A percentile compares a stretch with the other conserved stretches of the same genome.
phyloP scores from a whole-genome alignment of 1,139 yeast species.

The Geotrichum candidum region DNA sequence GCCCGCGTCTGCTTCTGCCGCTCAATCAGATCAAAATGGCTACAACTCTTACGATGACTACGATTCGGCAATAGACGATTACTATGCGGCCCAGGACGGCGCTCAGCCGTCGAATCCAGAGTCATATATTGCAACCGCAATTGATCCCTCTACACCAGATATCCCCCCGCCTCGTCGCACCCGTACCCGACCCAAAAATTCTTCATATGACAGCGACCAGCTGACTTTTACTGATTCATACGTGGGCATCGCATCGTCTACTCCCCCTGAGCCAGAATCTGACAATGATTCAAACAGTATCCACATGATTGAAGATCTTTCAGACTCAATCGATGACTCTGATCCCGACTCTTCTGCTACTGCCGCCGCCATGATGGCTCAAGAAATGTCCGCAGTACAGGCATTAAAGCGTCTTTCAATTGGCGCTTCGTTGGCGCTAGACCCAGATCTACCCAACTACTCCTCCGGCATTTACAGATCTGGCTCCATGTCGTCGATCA shows the following conservation, averaged over 20 bases:
- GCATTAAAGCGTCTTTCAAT: conserved; percentile 44
- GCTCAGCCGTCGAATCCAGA: background rate
- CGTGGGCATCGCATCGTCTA: background rate
- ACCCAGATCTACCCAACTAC: conserved; percentile 41
- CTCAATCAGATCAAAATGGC: background rate
- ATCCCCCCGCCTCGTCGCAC: background rate
- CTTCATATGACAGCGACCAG: background rate
- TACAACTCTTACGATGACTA: conserved; percentile 4
- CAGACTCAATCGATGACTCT: background rate
- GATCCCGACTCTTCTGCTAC: conserved; percentile 21
- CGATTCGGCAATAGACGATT: conserved; percentile 11
- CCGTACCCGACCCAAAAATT: background rate
- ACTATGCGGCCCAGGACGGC: conserved; percentile 3
- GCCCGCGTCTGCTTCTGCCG: background rate
- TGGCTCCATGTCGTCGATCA: background rate
- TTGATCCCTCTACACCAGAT: background rate
- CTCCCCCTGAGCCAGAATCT: background rate
- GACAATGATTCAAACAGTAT: background rate
- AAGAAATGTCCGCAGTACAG: conserved; percentile 44
- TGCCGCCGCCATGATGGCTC: conserved; percentile 42
- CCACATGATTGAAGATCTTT: background rate
- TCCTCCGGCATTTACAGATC: conserved; percentile 9
- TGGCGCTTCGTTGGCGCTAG: conserved; percentile 40
- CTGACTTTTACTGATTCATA: background rate
- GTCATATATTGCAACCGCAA: background rate